A percentile compares a stretch with the other conserved stretches of the same genome.
These are phyloP conservation scores for Pezicula carpinea DNA, from an alignment of 2,329 filamentous ascomycete species.

Conservation along the genomic window DNA sequence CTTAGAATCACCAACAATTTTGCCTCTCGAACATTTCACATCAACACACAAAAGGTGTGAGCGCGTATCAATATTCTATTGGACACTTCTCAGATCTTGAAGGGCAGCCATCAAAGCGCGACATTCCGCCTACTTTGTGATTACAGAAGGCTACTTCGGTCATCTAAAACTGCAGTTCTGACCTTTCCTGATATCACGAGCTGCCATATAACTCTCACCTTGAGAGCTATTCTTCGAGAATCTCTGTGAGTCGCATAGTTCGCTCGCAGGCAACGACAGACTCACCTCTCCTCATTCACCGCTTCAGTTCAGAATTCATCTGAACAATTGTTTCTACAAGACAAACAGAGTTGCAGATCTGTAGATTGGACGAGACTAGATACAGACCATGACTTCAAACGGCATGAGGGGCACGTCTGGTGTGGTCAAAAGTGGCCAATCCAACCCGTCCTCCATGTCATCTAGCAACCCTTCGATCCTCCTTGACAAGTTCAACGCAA, in stretches of 20 bases:
- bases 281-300: too few relatives aligned
- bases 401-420: constrained; percentile 14
- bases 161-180: constrained; percentile 12
- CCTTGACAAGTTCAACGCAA: constrained; percentile 70
- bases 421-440: constrained; percentile 40
- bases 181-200: too few relatives aligned
- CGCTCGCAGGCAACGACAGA: too few relatives aligned
- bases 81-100: too few relatives aligned
- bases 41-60: too few relatives aligned
- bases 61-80: too few relatives aligned
- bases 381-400: constrained; percentile 17
- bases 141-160: constrained; percentile 34
- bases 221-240: background rate
- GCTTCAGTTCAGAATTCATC: too few relatives aligned
- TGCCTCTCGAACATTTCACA: too few relatives aligned
- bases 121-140: too few relatives aligned
- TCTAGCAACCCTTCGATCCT: constrained; percentile 60
- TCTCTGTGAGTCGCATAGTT: too few relatives aligned
- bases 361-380: background rate
- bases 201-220: background rate
- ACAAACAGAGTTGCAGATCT: background rate
- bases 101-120: too few relatives aligned
- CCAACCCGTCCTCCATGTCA: constrained; percentile 40
- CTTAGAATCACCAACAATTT: too few relatives aligned
- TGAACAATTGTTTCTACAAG: background rate